Percentiles rank a stretch among this genome's conserved stretches.
Evolutionary conservation across 1,139 yeast species (phyloP).

Genomic region (Scheffersomyces titani): DNA sequence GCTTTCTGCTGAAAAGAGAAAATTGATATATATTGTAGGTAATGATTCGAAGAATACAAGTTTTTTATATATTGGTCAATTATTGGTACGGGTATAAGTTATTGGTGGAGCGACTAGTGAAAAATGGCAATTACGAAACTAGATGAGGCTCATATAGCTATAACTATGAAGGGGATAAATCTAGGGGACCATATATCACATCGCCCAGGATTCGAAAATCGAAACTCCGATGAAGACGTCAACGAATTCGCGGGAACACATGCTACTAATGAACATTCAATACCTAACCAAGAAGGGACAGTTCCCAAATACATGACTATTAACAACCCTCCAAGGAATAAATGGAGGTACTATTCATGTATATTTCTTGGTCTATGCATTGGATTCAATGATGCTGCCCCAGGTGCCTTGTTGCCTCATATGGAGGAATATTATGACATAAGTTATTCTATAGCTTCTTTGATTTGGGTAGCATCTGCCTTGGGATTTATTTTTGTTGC

Average conservation of each 20-base stretch:
- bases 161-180: background rate
- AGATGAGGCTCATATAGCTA: background rate
- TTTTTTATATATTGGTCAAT: no score
- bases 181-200: background rate
- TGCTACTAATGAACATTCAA: background rate
- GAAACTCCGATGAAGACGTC: background rate
- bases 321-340: slow-evolving; percentile 9
- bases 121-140: background rate
- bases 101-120: background rate
- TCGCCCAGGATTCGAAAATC: background rate
- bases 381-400: slow-evolving; percentile 36
- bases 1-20: background rate
- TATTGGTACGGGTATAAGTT: background rate
- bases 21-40: background rate
- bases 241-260: background rate
- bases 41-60: no score
- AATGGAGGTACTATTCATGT: slow-evolving; percentile 9
- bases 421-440: slow-evolving; percentile 39
- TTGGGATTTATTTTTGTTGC: slow-evolving; percentile 40
- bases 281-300: background rate
- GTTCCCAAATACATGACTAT: slow-evolving; percentile 9
- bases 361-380: slow-evolving; percentile 17
- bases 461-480: slow-evolving; percentile 46
- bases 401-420: slow-evolving; percentile 43
- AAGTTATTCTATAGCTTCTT: slow-evolving; percentile 39